These are phyloP conservation scores for Aspergillus coremiiformis DNA, from an alignment of 495 filamentous ascomycete genomes.

Conservation along the genomic window DNA sequence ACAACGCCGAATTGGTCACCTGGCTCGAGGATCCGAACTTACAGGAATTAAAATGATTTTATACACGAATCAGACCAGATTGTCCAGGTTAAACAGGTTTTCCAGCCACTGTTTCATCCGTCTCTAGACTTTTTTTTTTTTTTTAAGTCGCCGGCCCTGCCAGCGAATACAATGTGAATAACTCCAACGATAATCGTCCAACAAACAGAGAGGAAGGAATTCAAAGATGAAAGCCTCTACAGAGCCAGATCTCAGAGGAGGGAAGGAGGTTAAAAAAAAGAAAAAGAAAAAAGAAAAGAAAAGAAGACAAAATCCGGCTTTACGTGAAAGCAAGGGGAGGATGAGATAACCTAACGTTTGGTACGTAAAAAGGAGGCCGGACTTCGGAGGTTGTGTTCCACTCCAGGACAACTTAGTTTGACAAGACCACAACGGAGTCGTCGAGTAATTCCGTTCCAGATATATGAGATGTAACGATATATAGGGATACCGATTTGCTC, in stretches of 20 bases:
- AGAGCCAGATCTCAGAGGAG: not conserved
- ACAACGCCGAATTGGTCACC: not conserved
- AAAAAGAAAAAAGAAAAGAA: slow-evolving; percentile 1
- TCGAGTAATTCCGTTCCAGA: not conserved
- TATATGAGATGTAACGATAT: not conserved
- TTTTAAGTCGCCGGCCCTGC: slow-evolving; percentile 4
- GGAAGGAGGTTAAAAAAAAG: not conserved
- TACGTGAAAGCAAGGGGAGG: not conserved
- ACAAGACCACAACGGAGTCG: not conserved
- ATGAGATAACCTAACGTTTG: not conserved
- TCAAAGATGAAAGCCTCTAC: not conserved
- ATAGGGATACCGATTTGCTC: not conserved
- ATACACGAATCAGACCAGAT: not conserved
- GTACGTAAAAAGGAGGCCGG: slow-evolving; percentile 3
- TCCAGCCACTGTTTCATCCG: not conserved
- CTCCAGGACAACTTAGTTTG: not conserved
- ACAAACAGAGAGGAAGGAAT: not conserved
- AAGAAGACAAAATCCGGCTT: not conserved
- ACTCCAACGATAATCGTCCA: not conserved
- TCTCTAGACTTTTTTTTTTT: not conserved
- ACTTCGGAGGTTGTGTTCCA: slow-evolving; percentile 8
- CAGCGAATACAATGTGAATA: not conserved
- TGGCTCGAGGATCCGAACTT: not conserved
- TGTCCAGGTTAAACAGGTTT: not conserved
- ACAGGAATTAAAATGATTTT: not conserved